Evolutionary conservation across 129 eudicot genomes (phyloP), one percentile per base, ranked within the genome.

Genomic region (Flaveria robusta): DNA sequence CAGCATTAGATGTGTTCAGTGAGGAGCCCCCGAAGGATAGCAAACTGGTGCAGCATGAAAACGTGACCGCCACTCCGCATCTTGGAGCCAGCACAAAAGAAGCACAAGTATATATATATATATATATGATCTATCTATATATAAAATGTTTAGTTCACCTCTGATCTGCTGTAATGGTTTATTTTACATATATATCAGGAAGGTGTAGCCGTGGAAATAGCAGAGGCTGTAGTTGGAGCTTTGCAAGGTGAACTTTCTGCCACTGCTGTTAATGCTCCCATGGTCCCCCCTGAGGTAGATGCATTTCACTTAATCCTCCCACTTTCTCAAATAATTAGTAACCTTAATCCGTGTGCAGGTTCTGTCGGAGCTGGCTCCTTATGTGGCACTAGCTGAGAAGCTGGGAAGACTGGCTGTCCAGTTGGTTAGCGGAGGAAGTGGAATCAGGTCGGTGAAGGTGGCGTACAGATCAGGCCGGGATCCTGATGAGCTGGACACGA

Each of bases 31-130:
- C 93, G 1, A 81, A 72, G 73, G 93, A 91, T 62, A 88, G 97
- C 84, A 88, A 83, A 70, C 71, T 91, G 74, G 89, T 88, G 69
- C 93, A 82, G 56, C 93, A 88, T 56, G 86, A 84, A 65, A 91
- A 91, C 52, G 93, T 91, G 67, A 88, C 84, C 0, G 91, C 85
- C 70, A 91, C 97, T 23, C 97, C 97, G 46, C 97, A 91, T 75
- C 97, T 91, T 74, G 97, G 97, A 71, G 97, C 97, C 31, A 91
- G 97, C 91, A 91, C 97, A 55, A 86, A 84, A 75, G 97, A 91
- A 83, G 97, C 97, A 66, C 97, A 91, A 89, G 96, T 82, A 79
- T 9, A 76, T 43, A 43, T 43, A 43, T 43, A 9, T 8, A 7
- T 9, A 5, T 43, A 9, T 9, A 7, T 43, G 2, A 69, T 45